Percentiles rank a stretch among this genome's conserved stretches.
These are phyloP conservation scores for Cladosporium sp. DNA, from an alignment of 2,329 filamentous ascomycete species.

Conservation along the genomic window DNA sequence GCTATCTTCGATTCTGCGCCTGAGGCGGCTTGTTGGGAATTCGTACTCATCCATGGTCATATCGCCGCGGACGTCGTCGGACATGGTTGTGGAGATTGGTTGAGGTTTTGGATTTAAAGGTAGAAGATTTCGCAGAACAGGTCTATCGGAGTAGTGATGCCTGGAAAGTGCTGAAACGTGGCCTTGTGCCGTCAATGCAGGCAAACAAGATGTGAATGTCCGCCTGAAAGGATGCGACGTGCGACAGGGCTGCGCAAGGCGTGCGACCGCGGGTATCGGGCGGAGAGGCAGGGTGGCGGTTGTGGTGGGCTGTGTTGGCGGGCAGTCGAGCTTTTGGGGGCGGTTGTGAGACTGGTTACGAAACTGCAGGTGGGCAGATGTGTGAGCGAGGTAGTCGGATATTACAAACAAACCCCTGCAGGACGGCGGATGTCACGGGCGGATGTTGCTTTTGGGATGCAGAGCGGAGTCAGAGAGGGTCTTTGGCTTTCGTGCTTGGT, in stretches of 20 bases:
- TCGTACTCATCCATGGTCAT: slow-evolving; percentile 53
- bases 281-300: slow-evolving; percentile 18
- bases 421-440: slow-evolving; percentile 10
- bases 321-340: background rate
- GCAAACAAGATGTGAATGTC: background rate
- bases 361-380: background rate
- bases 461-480: slow-evolving; percentile 16
- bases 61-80: slow-evolving; percentile 27
- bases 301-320: background rate
- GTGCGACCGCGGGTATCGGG: slow-evolving; percentile 11
- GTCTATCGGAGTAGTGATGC: slow-evolving; percentile 7
- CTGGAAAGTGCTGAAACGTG: background rate
- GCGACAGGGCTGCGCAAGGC: slow-evolving; percentile 12
- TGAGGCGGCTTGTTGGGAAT: slow-evolving; percentile 63
- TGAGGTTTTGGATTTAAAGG: slow-evolving; percentile 14
- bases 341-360: background rate
- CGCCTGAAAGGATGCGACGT: slow-evolving; percentile 8
- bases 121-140: slow-evolving; percentile 18
- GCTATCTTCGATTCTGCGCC: slow-evolving; percentile 56
- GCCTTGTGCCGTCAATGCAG: slow-evolving; percentile 2
- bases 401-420: slow-evolving; percentile 18
- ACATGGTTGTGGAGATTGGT: slow-evolving; percentile 28
- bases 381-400: background rate
- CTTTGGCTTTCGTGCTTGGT: slow-evolving; percentile 6
- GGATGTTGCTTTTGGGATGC: slow-evolving; percentile 14